A percentile compares a stretch with the other conserved stretches of the same genome.
These are phyloP conservation scores for Penicillium manginii DNA, from an alignment of 495 filamentous ascomycete genomes.

Conservation along the genomic window DNA sequence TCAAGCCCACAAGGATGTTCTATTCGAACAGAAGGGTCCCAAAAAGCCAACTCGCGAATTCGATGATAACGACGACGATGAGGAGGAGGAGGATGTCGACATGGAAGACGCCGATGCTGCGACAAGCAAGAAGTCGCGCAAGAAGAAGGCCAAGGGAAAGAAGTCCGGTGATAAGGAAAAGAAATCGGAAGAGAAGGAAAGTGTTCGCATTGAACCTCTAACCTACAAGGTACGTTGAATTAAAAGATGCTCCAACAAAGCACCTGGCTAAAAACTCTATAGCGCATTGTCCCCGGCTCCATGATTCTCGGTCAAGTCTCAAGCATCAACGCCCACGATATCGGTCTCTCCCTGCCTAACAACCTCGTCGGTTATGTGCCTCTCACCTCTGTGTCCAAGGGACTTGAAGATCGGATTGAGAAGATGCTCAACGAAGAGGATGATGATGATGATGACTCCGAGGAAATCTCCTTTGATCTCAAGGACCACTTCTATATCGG, in stretches of 20 bases:
- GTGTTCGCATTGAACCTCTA: slow-evolving; percentile 78
- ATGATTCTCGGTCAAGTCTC: slow-evolving; percentile 85
- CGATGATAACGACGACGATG: slow-evolving; percentile 49
- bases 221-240: slow-evolving; percentile 75
- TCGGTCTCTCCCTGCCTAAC: slow-evolving; percentile 84
- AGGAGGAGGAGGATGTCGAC: slow-evolving; percentile 39
- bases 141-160: slow-evolving; percentile 54
- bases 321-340: slow-evolving; percentile 75
- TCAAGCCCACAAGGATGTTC: slow-evolving; percentile 86
- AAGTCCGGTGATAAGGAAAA: slow-evolving; percentile 49
- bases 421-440: slow-evolving; percentile 62
- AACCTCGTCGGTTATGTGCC: slow-evolving; percentile 89
- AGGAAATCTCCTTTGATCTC: slow-evolving; percentile 65
- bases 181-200: slow-evolving; percentile 50
- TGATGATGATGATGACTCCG: slow-evolving; percentile 56
- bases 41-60: slow-evolving; percentile 48
- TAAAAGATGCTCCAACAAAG: background rate
- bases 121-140: slow-evolving; percentile 54
- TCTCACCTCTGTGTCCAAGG: slow-evolving; percentile 84
- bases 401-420: slow-evolving; percentile 69
- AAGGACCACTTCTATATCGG: slow-evolving; percentile 76
- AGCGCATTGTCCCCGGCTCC: slow-evolving; percentile 82
- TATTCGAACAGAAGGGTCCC: slow-evolving; percentile 81
- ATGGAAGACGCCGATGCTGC: slow-evolving; percentile 50
- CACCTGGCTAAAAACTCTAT: slow-evolving; percentile 37